Conservation (phyloP, 495 filamentous ascomycete species). For the Tuber umbilicatum region DNA sequence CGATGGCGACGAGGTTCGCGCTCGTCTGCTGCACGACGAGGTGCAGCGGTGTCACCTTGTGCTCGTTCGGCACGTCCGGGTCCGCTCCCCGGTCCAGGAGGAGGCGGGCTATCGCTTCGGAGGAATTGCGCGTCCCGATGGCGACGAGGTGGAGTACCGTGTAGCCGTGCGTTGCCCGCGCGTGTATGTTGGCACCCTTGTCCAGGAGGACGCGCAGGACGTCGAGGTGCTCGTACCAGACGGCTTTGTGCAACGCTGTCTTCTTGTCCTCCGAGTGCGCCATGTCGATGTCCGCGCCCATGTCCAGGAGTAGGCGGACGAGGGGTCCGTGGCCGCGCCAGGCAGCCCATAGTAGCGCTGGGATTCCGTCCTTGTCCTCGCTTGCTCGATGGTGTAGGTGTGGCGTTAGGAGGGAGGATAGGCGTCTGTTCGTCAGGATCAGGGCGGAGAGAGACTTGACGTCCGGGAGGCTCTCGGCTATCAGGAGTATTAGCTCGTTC, state of each 20-base stretch:
- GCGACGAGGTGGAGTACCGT: background rate
- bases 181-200: background rate
- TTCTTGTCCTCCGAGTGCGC: slow-evolving; percentile 4
- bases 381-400: background rate
- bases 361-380: slow-evolving; percentile 1
- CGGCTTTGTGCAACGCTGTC: slow-evolving; percentile 5
- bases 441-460: slow-evolving; percentile 3
- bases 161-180: slow-evolving; percentile 3
- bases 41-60: background rate
- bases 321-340: background rate
- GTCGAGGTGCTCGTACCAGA: slow-evolving; percentile 4
- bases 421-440: background rate
- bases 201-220: slow-evolving; percentile 2
- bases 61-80: slow-evolving; percentile 1
- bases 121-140: background rate
- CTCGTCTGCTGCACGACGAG: slow-evolving; percentile 3
- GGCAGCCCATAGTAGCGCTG: background rate
- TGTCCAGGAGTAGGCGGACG: background rate
- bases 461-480: slow-evolving; percentile 3
- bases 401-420: background rate
- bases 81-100: slow-evolving; percentile 3
- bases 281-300: slow-evolving; percentile 2
- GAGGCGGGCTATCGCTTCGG: background rate
- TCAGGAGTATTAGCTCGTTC: slow-evolving; percentile 5
- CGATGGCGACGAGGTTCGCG: background rate